Percentiles rank a stretch among this genome's conserved stretches.
Conservation (phyloP, 768 basidiomycete species). For the Tricholoma sp. region DNA sequence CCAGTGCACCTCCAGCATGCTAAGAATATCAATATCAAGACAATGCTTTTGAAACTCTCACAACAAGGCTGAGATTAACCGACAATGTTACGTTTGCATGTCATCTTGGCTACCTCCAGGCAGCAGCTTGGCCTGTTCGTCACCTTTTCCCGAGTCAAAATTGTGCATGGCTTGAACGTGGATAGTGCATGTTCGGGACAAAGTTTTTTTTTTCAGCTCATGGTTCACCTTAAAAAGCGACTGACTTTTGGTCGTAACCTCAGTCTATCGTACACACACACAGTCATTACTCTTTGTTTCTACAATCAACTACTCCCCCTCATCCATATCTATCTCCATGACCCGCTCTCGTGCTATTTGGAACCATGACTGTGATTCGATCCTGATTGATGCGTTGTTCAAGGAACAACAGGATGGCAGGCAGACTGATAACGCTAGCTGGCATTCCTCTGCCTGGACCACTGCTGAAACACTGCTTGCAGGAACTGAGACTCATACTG, state of each 20-base stretch:
- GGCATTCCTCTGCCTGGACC: constrained; percentile 4
- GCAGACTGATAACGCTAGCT: constrained; percentile 8
- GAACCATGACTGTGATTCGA: constrained; percentile 13
- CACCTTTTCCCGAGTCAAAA: not conserved
- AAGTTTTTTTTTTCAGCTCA: not conserved
- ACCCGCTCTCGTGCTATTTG: constrained; percentile 6
- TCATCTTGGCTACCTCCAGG: not conserved
- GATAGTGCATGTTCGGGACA: too few species aligned
- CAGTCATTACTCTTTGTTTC: constrained; percentile 2
- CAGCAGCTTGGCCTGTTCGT: not conserved
- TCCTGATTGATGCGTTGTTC: constrained; percentile 13
- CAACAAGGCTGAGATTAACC: not conserved
- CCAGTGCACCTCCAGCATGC: not conserved
- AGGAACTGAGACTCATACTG: not conserved
- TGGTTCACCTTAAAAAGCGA: not conserved
- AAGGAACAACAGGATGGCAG: constrained; percentile 10
- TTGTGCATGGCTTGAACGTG: not conserved
- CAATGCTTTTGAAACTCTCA: not conserved
- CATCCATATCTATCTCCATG: not conserved
- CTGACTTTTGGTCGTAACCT: not conserved
- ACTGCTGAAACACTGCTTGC: not conserved
- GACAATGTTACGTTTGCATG: not conserved
- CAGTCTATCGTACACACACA: not conserved
- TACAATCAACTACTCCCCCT: not conserved
- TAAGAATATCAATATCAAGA: not conserved